phyloP scores from a whole-genome alignment of 2,329 filamentous ascomycete genomes.

The Dactylellina leptospora region DNA sequence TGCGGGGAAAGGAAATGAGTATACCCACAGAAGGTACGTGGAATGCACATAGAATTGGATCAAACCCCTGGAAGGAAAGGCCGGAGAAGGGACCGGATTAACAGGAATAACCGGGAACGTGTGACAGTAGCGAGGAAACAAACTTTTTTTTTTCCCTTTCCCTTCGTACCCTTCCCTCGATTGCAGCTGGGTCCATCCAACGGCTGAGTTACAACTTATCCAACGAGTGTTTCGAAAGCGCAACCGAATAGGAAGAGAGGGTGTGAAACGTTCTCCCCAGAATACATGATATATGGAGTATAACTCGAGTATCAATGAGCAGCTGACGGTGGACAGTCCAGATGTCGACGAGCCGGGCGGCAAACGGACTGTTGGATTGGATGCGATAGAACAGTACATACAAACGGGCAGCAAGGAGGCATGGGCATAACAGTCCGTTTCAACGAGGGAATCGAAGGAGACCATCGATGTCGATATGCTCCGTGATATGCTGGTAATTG shows the following conservation, averaged over 20 bases:
- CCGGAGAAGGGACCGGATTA: conserved; percentile 10
- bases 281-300: too few species aligned
- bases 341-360: background rate
- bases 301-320: too few species aligned
- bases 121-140: conserved; percentile 21
- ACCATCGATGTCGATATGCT: too few species aligned
- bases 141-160: conserved; percentile 19
- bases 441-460: too few species aligned
- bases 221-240: conserved; percentile 18
- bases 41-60: too few species aligned
- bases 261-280: background rate
- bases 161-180: background rate
- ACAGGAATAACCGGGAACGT: conserved; percentile 34
- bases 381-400: conserved; percentile 1
- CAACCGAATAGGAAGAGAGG: conserved; percentile 18
- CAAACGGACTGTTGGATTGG: background rate
- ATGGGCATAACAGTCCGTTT: background rate
- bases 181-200: too few species aligned
- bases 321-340: too few species aligned
- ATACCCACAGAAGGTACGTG: background rate
- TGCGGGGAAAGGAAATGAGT: background rate
- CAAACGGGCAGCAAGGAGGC: background rate
- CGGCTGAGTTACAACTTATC: conserved; percentile 6
- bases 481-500: too few species aligned
- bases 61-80: too few species aligned